Base-by-base conservation (phyloP, 768 basidiomycete genomes). In the Lactarius hatsudake region DNA sequence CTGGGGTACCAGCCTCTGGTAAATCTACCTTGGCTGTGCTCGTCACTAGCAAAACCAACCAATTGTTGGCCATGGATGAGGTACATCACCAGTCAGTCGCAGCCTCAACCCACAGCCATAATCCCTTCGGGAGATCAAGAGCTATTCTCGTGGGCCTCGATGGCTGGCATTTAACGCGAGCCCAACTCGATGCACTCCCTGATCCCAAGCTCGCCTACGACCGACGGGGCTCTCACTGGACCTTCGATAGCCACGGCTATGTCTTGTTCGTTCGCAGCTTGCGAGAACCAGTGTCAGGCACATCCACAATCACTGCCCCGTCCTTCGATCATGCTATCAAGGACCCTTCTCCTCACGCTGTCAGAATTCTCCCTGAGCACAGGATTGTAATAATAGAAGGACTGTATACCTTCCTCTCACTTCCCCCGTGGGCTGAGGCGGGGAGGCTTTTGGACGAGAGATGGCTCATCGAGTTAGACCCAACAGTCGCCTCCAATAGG, bases 161-260 rank as follows among this genome's bases (percentile, higher is more conserved):
- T 74, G 96, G 96, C 13, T 98, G 94, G 94, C 96, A 98, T 75
- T 81, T 90, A 66, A 84, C 91, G 20, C 86, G 93, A 28, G 83
- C 86, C 5, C 86, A 91, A 69, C 84, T 98, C 32, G 92, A 92
- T 72, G 73, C 78, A 26, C 83, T 95, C 74, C 85, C 86, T 17
- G 87, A 97, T 75, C 89, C 94, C 0, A 80, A 83, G 61, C 82
- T 87, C 48, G 94, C 95, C 0, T 86, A 90, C 71, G 88, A 88
- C 65, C 77, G 93, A 56, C 85, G 95, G 26, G 96, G 96, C 2
- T 87, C 83, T 17, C 91, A 94, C 71, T 96, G 94, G 90, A 97
- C 95, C 2, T 98, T 98, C 73, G 89, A 97, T 71, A 87, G 84
- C 6, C 70, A 75, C n/a, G 80, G 81, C 30, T 97, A 94, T 75